Conservation (phyloP, 768 basidiomycete species). For the Rhodotorula babjevae region DNA sequence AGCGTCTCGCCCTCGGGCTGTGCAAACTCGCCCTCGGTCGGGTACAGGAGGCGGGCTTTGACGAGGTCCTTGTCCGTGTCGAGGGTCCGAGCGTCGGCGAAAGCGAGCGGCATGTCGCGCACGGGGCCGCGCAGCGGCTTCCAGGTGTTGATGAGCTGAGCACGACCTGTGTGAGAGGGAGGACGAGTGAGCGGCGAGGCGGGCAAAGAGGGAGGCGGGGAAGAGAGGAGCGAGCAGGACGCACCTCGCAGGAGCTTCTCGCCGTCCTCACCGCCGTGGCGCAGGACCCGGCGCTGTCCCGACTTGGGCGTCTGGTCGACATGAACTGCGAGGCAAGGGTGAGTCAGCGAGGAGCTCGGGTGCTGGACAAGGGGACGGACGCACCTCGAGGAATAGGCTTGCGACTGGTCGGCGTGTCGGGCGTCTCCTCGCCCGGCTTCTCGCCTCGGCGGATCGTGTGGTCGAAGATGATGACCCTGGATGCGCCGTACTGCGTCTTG, state of each 20-base stretch:
- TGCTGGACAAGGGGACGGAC: background rate
- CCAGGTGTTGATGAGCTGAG: slow-evolving; percentile 38
- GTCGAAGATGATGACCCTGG: slow-evolving; percentile 60
- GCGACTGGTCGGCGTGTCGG: slow-evolving; percentile 26
- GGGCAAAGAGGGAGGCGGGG: no score
- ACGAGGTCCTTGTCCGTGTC: slow-evolving; percentile 3
- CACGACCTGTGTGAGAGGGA: background rate
- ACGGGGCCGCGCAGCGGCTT: slow-evolving; percentile 31
- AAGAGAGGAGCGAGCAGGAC: background rate
- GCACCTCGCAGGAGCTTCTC: slow-evolving; percentile 47
- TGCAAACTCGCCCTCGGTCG: slow-evolving; percentile 3
- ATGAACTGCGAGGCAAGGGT: slow-evolving; percentile 46
- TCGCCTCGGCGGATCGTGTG: slow-evolving; percentile 52
- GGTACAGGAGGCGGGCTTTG: slow-evolving; percentile 23
- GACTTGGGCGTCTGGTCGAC: slow-evolving; percentile 53
- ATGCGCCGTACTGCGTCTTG: slow-evolving; percentile 61
- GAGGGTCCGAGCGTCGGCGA: slow-evolving; percentile 25
- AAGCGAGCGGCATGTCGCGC: slow-evolving; percentile 28
- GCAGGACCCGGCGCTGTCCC: slow-evolving; percentile 48
- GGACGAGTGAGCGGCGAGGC: background rate
- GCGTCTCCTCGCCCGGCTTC: slow-evolving; percentile 15
- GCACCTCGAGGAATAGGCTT: slow-evolving; percentile 27
- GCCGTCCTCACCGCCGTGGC: slow-evolving; percentile 51
- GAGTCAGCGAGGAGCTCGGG: no score
- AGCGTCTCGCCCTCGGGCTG: slow-evolving; percentile 32